phyloP scores from a whole-genome alignment of 208 protist species.

The Trypanosoma rangeli region DNA sequence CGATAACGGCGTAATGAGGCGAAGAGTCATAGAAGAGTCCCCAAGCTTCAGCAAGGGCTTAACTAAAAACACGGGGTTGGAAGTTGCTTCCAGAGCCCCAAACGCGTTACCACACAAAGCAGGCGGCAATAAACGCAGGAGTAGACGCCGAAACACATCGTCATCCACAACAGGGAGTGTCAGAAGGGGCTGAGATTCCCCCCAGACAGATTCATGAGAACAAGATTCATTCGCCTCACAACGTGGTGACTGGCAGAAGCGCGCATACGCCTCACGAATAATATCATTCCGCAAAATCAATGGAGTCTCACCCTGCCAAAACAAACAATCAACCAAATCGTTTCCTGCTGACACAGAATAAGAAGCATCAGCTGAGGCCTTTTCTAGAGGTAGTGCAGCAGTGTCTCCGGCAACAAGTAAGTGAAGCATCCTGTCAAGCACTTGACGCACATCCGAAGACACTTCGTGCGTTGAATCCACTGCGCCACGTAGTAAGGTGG shows the following conservation, averaged over 20 bases:
- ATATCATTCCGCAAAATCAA: conserved; percentile 30
- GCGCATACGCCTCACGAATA: conserved; percentile 30
- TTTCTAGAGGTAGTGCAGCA: background rate
- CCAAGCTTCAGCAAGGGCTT: conserved; percentile 17
- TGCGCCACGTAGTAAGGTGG: conserved; percentile 13
- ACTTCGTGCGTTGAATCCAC: background rate
- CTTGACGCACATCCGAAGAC: conserved; percentile 3
- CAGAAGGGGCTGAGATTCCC: conserved; percentile 8
- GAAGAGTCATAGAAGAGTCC: conserved; percentile 16
- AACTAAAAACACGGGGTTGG: conserved; percentile 8
- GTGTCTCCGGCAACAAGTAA: background rate
- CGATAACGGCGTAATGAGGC: conserved; percentile 24
- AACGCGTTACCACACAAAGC: conserved; percentile 12
- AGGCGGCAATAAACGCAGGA: conserved; percentile 41
- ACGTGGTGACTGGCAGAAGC: background rate
- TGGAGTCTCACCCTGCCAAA: conserved; percentile 45
- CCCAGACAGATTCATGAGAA: background rate
- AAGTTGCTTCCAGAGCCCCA: background rate
- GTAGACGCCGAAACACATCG: conserved; percentile 49
- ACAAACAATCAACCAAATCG: conserved; percentile 36
- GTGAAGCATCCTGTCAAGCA: conserved; percentile 19
- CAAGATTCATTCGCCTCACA: background rate
- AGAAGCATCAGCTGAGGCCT: background rate
- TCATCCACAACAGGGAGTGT: conserved; percentile 43
- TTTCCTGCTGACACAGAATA: background rate